Evolutionary conservation across 2,329 filamentous ascomycete species (phyloP), one percentile per base, ranked within the genome.

Genomic region (Fusarium keratoplasticum): DNA sequence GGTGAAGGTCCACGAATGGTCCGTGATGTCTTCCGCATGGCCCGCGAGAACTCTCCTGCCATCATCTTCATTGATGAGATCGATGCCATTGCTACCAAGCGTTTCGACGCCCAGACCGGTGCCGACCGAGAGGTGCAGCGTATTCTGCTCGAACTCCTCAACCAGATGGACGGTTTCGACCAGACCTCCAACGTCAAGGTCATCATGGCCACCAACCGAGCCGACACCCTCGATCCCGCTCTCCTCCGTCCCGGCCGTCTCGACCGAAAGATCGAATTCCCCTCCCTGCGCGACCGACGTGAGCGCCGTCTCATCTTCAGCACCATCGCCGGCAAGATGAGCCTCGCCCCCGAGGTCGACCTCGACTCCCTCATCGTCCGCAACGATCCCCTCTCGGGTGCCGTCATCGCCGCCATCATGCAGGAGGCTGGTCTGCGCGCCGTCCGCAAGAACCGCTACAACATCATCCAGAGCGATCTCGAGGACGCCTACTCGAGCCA

Each of bases 1-100:
- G 96, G 96, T 83, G 96, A 99, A 83, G 96, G 96, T 61, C 96
- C 96, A 62, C 94, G 96, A 77, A 99, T 99, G 96, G 96, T 99
- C 63, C 94, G 96, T 80, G 96, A 99, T 83, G 96, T 99, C 44
- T 99, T 99, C 90, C 91, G 96, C 72, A 99, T 99, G 96, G 96
- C 96, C 40, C 93, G 96, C 72, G 96, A 99, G 87, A 99, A 99
- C 87, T 96, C 95, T 1, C 96, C 96, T 0, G 94, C 95, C 68
- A 99, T 99, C 83, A 99, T 99, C 85, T 99, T 99, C 89, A 99
- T 99, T 82, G 96, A 99, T 82, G 96, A 99, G 84, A 98, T 99
- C 78, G 96, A 99, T 82, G 96, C 96, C 73, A 98, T 99, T 80
- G 96, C 96, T 70, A 99, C 96, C 44, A 99, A 99, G 87, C 96